These are phyloP conservation scores for Solanum chiquidenum DNA, from an alignment of 257 asterid genomes.

Conservation along the genomic window DNA sequence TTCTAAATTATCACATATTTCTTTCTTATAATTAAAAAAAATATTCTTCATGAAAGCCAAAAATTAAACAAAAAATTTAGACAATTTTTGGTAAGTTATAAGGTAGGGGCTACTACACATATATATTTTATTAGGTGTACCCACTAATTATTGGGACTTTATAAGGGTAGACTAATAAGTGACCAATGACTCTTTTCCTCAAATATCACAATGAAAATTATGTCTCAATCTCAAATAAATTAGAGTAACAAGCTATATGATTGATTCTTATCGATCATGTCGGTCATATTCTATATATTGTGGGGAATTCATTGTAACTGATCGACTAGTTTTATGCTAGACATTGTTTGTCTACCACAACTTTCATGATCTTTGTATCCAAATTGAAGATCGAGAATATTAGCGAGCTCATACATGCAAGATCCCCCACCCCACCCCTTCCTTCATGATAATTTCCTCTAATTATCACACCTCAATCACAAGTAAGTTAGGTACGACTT, in stretches of 20 bases:
- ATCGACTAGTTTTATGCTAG: neutral
- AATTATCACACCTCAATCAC: neutral
- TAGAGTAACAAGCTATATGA: neutral
- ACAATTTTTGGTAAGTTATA: neutral
- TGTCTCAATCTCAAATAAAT: neutral
- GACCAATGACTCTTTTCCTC: neutral
- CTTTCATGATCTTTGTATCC: neutral
- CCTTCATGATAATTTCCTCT: neutral
- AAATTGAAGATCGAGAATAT: neutral
- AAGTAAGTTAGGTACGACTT: neutral
- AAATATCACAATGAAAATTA: neutral
- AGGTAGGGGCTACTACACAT: neutral
- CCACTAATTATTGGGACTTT: constrained; percentile 8
- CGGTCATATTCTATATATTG: neutral
- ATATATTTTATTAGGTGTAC: constrained; percentile 3
- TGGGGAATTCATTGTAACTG: neutral
- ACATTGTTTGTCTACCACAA: neutral
- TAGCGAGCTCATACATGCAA: neutral
- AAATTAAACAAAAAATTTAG: neutral
- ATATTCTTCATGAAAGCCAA: neutral
- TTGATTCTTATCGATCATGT: neutral
- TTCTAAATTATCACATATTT: neutral
- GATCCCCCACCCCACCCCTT: neutral
- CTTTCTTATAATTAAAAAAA: neutral
- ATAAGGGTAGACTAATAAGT: neutral